phyloP scores from a whole-genome alignment of 495 filamentous ascomycete species.

The Neurospora sublineolata region DNA sequence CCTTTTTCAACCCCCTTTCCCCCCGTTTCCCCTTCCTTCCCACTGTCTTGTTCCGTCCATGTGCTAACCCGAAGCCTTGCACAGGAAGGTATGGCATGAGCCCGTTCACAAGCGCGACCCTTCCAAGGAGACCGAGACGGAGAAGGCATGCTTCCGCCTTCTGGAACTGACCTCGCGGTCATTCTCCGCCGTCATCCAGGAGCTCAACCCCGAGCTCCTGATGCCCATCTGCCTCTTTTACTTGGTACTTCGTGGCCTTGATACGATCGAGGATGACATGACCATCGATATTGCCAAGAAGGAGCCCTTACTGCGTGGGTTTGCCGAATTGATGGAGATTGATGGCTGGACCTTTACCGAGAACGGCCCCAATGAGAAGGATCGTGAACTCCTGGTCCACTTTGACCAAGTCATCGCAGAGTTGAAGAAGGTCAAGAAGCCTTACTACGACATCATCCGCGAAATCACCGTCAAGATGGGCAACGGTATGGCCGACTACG shows the following conservation, averaged over 20 bases:
- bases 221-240: slow-evolving; percentile 91
- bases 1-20: neutral
- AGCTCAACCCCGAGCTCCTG: slow-evolving; percentile 86
- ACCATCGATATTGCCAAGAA: slow-evolving; percentile 71
- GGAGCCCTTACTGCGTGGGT: slow-evolving; percentile 75
- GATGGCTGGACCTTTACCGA: slow-evolving; percentile 85
- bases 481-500: slow-evolving; percentile 96
- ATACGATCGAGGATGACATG: slow-evolving; percentile 98
- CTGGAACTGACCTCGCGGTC: slow-evolving; percentile 84
- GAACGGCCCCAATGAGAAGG: slow-evolving; percentile 87
- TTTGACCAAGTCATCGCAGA: slow-evolving; percentile 80
- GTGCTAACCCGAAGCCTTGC: slow-evolving; percentile 1
- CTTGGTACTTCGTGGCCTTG: slow-evolving; percentile 75
- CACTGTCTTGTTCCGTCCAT: slow-evolving; percentile 7
- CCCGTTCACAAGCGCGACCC: slow-evolving; percentile 75
- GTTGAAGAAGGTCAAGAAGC: slow-evolving; percentile 78
- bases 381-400: slow-evolving; percentile 80
- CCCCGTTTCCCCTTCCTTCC: neutral
- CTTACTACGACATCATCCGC: slow-evolving; percentile 76
- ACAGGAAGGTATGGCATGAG: slow-evolving; percentile 93
- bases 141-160: slow-evolving; percentile 73
- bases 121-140: slow-evolving; percentile 58
- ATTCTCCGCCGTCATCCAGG: slow-evolving; percentile 87
- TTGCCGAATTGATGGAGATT: slow-evolving; percentile 61
- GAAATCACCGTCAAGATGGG: slow-evolving; percentile 95